Evolutionary conservation across 2,329 filamentous ascomycete species (phyloP), one percentile per base, ranked within the genome.

Genomic region (Fusarium poae): DNA sequence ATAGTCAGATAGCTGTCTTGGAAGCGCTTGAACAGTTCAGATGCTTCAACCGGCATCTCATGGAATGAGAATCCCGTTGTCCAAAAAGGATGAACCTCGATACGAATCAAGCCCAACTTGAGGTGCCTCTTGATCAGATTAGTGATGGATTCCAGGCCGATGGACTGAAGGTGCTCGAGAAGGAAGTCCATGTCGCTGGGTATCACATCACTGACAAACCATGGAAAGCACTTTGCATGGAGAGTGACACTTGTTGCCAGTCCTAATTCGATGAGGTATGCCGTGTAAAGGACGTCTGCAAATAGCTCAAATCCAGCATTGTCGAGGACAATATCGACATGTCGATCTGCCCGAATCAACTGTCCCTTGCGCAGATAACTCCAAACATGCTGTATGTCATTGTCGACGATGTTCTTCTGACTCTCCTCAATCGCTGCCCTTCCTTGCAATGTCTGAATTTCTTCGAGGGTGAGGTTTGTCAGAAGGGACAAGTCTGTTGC

Each of bases 301-400:
- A 60, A 60, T 8, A 60, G 35, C 5, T 60, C 57, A 16, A 60
- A 60, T 21, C 57, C 57, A 5, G 35, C 57, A 16, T 60, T 60
- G 8, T 60, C 57, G 11, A 60, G 52, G 12, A 60, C 10, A 10
- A 60, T 48, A 7, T 60, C 57, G 6, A 60, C 44, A 4, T 60
- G 43, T n/a, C 57, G 57, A 2, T 32, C 5, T 0, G 11, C 1
- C 30, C 30, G 18, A 5, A 10, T 50, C 1, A 16, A 4, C 15
- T 11, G 23, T 2, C 4, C 23, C 13, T 37, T 20, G n/a, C 18
- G 43, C 20, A 60, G 20, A 30, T 60, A 50, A 5, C 50, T 10
- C 57, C 57, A 60, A 2, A n/a, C 57, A 12, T 50, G n/a, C 2
- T 4, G 9, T 16, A n/a, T 13, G 16, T 60, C 57, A 15, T 60